phyloP scores from a whole-genome alignment of 2,329 filamentous ascomycete species.

The Coccinonectria pachysandricola region DNA sequence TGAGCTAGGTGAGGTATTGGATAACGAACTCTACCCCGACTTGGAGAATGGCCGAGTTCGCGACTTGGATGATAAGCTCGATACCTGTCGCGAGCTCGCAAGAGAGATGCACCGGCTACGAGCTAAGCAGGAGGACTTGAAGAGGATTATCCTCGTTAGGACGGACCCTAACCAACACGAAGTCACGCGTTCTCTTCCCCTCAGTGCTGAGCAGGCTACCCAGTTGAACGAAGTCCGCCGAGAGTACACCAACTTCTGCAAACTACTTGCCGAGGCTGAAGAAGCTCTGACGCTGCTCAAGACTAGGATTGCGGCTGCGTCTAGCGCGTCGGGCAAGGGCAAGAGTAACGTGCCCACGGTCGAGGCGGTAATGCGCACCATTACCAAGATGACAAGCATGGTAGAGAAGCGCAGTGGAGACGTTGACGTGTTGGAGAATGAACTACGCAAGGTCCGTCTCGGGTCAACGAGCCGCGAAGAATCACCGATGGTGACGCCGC shows the following conservation, averaged over 20 bases:
- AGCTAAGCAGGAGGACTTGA: conserved; percentile 67
- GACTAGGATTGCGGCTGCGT: conserved; percentile 58
- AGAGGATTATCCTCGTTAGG: conserved; percentile 60
- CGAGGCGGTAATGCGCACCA: conserved; percentile 84
- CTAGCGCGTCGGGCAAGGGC: conserved; percentile 36
- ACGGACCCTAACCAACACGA: conserved; percentile 58
- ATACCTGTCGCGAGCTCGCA: conserved; percentile 55
- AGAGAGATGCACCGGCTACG: conserved; percentile 63
- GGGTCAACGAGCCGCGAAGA: conserved; percentile 33
- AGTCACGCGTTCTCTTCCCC: conserved; percentile 56
- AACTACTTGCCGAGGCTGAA: conserved; percentile 67
- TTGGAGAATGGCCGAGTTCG: conserved; percentile 60
- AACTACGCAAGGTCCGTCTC: conserved; percentile 65
- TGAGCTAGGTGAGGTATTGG: conserved; percentile 54
- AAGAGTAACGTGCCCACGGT: conserved; percentile 62
- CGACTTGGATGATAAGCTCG: conserved; percentile 58
- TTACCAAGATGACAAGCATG: conserved; percentile 85
- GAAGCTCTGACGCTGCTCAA: conserved; percentile 70
- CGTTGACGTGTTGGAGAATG: conserved; percentile 78
- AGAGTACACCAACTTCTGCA: conserved; percentile 64
- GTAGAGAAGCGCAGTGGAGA: conserved; percentile 85
- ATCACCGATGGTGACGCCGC: conserved; percentile 31
- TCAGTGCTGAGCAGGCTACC: conserved; percentile 74
- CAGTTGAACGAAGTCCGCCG: conserved; percentile 77
- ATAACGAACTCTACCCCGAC: conserved; percentile 50